These are phyloP conservation scores for Lagerstroemia speciosa DNA, from an alignment of 345 rosid genomes.

Conservation along the genomic window DNA sequence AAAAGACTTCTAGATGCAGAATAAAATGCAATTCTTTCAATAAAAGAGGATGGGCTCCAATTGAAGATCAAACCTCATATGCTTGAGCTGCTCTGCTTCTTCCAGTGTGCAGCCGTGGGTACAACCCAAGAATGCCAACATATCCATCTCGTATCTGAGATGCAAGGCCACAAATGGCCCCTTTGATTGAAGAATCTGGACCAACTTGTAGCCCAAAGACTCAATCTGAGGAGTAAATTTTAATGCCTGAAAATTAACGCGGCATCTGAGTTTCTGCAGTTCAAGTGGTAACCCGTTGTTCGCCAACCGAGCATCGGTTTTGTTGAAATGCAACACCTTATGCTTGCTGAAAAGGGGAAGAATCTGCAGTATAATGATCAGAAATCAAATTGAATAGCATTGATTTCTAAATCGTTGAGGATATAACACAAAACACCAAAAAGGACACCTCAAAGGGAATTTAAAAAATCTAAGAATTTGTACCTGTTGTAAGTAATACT, in stretches of 20 bases:
- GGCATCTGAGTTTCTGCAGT: constrained; percentile 87
- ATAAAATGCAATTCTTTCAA: not conserved
- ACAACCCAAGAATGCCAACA: constrained; percentile 98
- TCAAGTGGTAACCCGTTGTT: constrained; percentile 66
- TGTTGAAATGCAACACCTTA: constrained; percentile 81
- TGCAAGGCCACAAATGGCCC: constrained; percentile 89
- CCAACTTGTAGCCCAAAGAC: constrained; percentile 69
- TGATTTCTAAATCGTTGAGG: not conserved
- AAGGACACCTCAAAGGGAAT: not conserved
- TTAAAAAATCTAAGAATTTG: not conserved
- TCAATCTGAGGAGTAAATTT: constrained; percentile 88
- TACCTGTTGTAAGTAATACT: constrained; percentile 85
- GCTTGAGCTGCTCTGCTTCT: constrained; percentile 91
- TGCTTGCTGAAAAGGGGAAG: constrained; percentile 68
- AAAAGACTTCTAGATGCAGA: not conserved
- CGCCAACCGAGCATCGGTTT: constrained; percentile 78
- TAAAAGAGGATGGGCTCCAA: not conserved
- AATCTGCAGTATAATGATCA: constrained; percentile 46
- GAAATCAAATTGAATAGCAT: not conserved
- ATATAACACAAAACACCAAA: not conserved
- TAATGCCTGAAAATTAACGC: constrained; percentile 80
- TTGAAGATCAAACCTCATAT: constrained; percentile 51
- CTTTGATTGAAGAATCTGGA: constrained; percentile 52
- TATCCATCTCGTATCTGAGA: constrained; percentile 98
- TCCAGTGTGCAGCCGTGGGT: constrained; percentile 78